phyloP scores from a whole-genome alignment of 345 rosid genomes.

The Lepidium sativum region DNA sequence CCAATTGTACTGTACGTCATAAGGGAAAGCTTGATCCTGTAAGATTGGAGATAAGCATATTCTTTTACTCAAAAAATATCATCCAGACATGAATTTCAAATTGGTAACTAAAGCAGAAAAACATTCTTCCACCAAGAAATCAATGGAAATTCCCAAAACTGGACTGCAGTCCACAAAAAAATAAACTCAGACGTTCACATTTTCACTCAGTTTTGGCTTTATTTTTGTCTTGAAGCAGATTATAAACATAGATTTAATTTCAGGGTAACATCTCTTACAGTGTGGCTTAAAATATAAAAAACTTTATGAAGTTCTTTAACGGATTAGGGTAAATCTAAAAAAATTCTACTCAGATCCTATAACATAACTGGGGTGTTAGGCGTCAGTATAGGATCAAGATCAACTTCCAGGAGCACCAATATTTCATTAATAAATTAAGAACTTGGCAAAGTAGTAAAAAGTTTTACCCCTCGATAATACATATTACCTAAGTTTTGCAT shows the following conservation, averaged over 20 bases:
- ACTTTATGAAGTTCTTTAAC: background rate
- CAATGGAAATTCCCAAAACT: background rate
- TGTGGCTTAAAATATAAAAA: background rate
- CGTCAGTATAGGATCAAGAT: background rate
- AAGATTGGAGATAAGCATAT: background rate
- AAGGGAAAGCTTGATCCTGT: conserved; percentile 35
- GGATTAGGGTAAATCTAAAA: background rate
- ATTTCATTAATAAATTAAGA: background rate
- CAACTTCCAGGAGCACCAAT: background rate
- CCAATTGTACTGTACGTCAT: conserved; percentile 29
- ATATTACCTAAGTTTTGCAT: background rate
- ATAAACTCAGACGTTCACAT: background rate
- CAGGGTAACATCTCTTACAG: background rate
- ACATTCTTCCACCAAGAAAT: background rate
- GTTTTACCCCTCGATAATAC: background rate
- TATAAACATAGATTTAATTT: background rate
- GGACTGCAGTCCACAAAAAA: conserved; percentile 1
- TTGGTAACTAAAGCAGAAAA: background rate
- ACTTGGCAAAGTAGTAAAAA: background rate
- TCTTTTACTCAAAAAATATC: background rate
- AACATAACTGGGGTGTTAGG: background rate
- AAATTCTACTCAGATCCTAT: background rate
- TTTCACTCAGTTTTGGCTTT: background rate
- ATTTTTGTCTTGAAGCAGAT: background rate
- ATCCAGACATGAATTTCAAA: background rate